These are phyloP conservation scores for Phytopythium ostracodes DNA, from an alignment of 352 stramenopile species.

Conservation along the genomic window DNA sequence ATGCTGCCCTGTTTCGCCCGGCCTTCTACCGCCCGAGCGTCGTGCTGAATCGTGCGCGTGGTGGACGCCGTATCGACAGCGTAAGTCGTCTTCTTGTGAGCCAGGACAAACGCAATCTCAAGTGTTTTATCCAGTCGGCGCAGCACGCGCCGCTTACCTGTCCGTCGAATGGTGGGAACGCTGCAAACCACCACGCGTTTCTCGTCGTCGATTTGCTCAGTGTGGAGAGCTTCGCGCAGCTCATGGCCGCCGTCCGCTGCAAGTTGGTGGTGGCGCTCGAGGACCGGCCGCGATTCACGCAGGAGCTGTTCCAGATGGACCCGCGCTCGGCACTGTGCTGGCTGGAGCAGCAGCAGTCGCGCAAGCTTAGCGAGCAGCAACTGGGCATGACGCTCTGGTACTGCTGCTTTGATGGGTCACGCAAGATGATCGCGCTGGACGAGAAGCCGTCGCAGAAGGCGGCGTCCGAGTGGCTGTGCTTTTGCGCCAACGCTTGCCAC, in stretches of 20 bases:
- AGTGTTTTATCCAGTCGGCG: slow-evolving; percentile 43
- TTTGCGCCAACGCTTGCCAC: slow-evolving; percentile 63
- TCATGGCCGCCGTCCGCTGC: slow-evolving; percentile 31
- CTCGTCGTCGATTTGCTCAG: not conserved
- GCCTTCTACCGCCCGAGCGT: slow-evolving; percentile 46
- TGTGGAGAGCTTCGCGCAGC: slow-evolving; percentile 25
- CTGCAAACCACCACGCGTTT: not conserved
- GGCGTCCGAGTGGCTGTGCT: slow-evolving; percentile 51
- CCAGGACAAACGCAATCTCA: slow-evolving; percentile 64
- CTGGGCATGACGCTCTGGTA: slow-evolving; percentile 35
- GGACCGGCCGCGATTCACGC: slow-evolving; percentile 25
- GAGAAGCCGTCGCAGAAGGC: slow-evolving; percentile 11
- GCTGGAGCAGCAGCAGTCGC: slow-evolving; percentile 26
- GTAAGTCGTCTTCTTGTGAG: slow-evolving; percentile 47
- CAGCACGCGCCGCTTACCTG: not conserved
- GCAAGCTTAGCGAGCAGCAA: slow-evolving; percentile 18
- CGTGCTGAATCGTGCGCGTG: slow-evolving; percentile 39
- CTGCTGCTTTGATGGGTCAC: slow-evolving; percentile 27
- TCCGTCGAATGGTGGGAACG: not conserved
- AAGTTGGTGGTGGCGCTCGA: slow-evolving; percentile 27
- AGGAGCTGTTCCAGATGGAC: slow-evolving; percentile 28
- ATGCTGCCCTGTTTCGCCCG: slow-evolving; percentile 22
- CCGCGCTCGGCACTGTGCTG: slow-evolving; percentile 20
- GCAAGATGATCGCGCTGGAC: slow-evolving; percentile 16
- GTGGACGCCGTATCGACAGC: slow-evolving; percentile 28